These are phyloP conservation scores for Neoarthrinium moseri DNA, from an alignment of 2,329 filamentous ascomycete genomes.

Conservation along the genomic window DNA sequence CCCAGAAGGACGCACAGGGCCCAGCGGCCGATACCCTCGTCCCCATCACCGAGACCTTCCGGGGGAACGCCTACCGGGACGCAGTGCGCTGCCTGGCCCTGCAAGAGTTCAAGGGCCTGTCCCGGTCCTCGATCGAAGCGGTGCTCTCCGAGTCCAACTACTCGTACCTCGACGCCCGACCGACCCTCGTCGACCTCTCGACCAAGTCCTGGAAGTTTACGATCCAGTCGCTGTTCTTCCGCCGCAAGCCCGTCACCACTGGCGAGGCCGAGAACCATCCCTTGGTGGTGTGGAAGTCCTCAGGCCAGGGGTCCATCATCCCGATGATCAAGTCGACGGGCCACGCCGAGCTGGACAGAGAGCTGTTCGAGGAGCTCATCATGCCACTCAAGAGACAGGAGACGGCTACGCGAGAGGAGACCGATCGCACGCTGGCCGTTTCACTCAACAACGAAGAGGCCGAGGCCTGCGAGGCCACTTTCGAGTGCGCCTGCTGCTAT, in stretches of 20 bases:
- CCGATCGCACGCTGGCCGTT: constrained; percentile 52
- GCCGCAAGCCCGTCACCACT: constrained; percentile 56
- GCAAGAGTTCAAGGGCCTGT: constrained; percentile 74
- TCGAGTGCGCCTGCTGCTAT: constrained; percentile 81
- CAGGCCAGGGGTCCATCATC: constrained; percentile 52
- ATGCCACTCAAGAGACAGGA: constrained; percentile 48
- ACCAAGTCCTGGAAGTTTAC: constrained; percentile 77
- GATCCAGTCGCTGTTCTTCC: constrained; percentile 67
- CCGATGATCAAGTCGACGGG: constrained; percentile 67
- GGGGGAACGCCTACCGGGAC: constrained; percentile 64
- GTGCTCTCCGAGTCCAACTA: constrained; percentile 81
- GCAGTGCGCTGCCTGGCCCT: constrained; percentile 68
- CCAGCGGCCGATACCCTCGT: constrained; percentile 36
- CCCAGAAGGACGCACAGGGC: constrained; percentile 27
- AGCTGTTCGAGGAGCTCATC: constrained; percentile 59
- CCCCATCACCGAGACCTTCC: constrained; percentile 63
- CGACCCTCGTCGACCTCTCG: constrained; percentile 66
- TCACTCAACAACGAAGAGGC: constrained; percentile 59
- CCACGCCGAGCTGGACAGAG: constrained; percentile 61
- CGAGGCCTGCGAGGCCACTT: constrained; percentile 51
- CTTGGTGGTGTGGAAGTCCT: constrained; percentile 60
- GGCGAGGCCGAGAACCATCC: constrained; percentile 59
- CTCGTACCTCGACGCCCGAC: constrained; percentile 71
- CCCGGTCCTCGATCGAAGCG: constrained; percentile 71
- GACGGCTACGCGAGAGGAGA: constrained; percentile 41